These are phyloP conservation scores for Plenodomus tracheiphilus DNA, from an alignment of 2,329 filamentous ascomycete species.

Conservation along the genomic window DNA sequence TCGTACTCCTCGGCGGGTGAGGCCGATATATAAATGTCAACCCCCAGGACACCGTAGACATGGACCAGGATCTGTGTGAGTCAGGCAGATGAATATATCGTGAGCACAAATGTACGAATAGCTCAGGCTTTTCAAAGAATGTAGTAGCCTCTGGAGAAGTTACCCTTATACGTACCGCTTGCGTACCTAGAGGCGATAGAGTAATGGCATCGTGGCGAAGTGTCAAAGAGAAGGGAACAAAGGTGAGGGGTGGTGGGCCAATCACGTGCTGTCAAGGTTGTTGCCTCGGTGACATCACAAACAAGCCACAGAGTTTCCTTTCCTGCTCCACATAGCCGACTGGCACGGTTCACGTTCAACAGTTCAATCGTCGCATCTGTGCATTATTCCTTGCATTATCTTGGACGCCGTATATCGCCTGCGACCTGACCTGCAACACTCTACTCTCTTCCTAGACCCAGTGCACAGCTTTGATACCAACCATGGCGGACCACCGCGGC, in stretches of 20 bases:
- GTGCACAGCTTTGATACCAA: neutral
- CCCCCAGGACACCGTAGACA: too few species aligned
- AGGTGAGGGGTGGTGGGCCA: neutral
- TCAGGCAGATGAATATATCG: too few species aligned
- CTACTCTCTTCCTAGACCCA: too few species aligned
- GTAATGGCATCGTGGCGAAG: neutral
- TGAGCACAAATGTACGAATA: too few species aligned
- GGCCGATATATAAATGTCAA: too few species aligned
- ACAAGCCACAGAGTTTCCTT: conserved; percentile 20
- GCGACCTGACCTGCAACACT: neutral
- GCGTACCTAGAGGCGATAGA: neutral
- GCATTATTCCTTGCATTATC: neutral
- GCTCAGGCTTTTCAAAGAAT: neutral
- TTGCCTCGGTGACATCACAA: conserved; percentile 29
- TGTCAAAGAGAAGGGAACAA: neutral
- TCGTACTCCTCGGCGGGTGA: too few species aligned
- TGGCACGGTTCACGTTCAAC: neutral
- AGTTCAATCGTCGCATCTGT: conserved; percentile 2
- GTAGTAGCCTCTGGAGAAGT: neutral
- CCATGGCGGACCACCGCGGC: conserved; percentile 40
- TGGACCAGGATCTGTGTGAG: too few species aligned
- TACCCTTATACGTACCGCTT: neutral
- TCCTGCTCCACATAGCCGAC: conserved; percentile 6
- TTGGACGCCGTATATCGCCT: neutral
- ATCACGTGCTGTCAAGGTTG: neutral